Conservation (phyloP, 345 rosid species). For the Eucalyptus sp. region DNA sequence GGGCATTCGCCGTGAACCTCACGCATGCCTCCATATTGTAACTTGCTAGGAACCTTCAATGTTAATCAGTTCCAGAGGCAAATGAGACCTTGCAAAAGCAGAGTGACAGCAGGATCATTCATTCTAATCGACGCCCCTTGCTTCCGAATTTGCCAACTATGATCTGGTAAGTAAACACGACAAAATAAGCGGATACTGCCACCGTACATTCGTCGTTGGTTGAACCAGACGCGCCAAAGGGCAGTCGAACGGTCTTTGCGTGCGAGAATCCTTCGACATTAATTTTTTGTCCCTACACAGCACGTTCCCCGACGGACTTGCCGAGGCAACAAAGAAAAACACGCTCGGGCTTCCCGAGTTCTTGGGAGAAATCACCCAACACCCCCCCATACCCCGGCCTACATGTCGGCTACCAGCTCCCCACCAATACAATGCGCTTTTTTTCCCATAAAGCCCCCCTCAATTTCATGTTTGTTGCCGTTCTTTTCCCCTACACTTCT, state of each 20-base stretch:
- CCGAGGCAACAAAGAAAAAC: neutral
- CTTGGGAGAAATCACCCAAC: neutral
- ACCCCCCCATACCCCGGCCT: neutral
- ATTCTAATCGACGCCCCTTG: neutral
- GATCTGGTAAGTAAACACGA: neutral
- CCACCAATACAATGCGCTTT: neutral
- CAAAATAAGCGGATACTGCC: too few species aligned
- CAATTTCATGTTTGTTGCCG: neutral
- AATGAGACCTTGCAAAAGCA: neutral
- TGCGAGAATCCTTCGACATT: neutral
- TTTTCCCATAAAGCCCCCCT: neutral
- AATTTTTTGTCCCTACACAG: neutral
- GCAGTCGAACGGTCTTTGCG: neutral
- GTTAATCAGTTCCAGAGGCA: neutral
- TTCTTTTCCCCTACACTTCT: neutral
- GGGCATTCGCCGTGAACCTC: neutral
- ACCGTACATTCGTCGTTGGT: neutral
- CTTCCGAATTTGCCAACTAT: neutral
- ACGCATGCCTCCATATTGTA: neutral
- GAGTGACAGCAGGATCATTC: neutral
- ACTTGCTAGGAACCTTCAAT: neutral
- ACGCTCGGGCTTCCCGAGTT: neutral
- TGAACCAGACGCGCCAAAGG: neutral
- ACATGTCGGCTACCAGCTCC: neutral
- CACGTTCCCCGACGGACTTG: neutral